phyloP scores from a whole-genome alignment of 169 alveolate species.

The Perkinsus marinus region DNA sequence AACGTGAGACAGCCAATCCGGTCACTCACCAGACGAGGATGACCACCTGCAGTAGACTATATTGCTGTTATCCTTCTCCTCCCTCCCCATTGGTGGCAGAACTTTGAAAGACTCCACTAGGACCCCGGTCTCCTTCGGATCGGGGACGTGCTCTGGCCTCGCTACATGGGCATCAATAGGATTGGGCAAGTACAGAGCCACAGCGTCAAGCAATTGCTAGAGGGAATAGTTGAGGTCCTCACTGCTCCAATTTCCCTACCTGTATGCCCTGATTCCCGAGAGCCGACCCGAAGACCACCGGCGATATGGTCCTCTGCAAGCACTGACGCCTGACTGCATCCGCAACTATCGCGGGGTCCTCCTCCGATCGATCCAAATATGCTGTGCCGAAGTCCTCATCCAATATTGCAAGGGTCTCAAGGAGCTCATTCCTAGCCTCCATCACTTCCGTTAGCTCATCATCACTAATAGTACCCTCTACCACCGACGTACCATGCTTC shows the following conservation, averaged over 20 bases:
- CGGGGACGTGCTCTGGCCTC: not conserved
- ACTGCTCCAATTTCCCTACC: not conserved
- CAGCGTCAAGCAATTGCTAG: not conserved
- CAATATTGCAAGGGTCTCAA: not conserved
- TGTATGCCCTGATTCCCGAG: conserved; percentile 10
- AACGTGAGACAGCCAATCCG: not conserved
- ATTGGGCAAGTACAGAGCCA: not conserved
- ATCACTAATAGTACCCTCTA: not conserved
- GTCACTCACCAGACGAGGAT: not conserved
- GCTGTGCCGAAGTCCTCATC: not conserved
- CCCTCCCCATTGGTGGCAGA: not conserved
- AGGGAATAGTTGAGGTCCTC: not conserved
- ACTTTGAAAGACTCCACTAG: not conserved
- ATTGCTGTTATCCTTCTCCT: not conserved
- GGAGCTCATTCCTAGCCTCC: not conserved
- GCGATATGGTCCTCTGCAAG: not conserved
- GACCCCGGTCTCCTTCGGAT: not conserved
- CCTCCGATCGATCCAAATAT: not conserved
- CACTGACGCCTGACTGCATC: not conserved
- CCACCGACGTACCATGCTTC: conserved; percentile 46
- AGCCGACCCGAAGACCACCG: conserved; percentile 27
- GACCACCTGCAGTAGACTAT: not conserved
- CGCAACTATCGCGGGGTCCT: not conserved
- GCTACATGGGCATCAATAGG: not conserved
- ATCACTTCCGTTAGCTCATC: not conserved